Conservation (phyloP, 2,329 filamentous ascomycete genomes). For the Xylaria hypoxylon region DNA sequence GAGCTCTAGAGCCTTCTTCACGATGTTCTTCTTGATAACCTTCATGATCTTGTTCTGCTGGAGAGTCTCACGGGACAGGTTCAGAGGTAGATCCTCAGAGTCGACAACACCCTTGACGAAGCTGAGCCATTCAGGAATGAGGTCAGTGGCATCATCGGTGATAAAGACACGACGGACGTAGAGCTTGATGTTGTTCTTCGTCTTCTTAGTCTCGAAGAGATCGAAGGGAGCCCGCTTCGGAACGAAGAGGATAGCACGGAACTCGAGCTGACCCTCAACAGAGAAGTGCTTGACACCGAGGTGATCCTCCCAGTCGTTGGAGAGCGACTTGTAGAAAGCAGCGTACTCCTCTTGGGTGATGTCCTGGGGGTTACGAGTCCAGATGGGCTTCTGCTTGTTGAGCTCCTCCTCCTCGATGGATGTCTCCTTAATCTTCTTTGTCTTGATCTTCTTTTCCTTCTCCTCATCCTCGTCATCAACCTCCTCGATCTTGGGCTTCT, state of each 20-base stretch:
- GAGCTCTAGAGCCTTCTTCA: slow-evolving; percentile 99
- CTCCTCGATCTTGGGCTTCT: slow-evolving; percentile 97
- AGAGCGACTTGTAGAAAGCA: slow-evolving; percentile 99
- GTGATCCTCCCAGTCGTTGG: slow-evolving; percentile 99
- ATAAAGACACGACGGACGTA: slow-evolving; percentile 99
- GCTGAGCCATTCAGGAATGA: slow-evolving; percentile 99
- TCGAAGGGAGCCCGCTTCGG: slow-evolving; percentile 99
- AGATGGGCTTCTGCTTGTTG: slow-evolving; percentile 99
- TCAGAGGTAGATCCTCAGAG: slow-evolving; percentile 98
- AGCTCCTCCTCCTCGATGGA: slow-evolving; percentile 99
- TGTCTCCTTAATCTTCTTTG: slow-evolving; percentile 99
- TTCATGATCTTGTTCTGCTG: slow-evolving; percentile 99
- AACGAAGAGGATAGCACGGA: slow-evolving; percentile 99
- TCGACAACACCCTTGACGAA: slow-evolving; percentile 99
- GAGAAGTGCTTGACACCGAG: slow-evolving; percentile 99
- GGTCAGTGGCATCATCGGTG: slow-evolving; percentile 98
- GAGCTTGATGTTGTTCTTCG: slow-evolving; percentile 99
- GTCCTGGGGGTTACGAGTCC: slow-evolving; percentile 97
- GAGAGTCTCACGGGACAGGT: slow-evolving; percentile 99
- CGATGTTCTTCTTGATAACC: slow-evolving; percentile 99
- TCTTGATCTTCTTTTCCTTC: slow-evolving; percentile 94
- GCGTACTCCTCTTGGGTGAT: slow-evolving; percentile 97
- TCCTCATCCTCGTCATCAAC: slow-evolving; percentile 87
- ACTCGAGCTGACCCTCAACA: slow-evolving; percentile 99
- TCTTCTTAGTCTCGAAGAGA: slow-evolving; percentile 99